These are phyloP conservation scores for Filobasidium wieringae DNA, from an alignment of 768 basidiomycete species.

Conservation along the genomic window DNA sequence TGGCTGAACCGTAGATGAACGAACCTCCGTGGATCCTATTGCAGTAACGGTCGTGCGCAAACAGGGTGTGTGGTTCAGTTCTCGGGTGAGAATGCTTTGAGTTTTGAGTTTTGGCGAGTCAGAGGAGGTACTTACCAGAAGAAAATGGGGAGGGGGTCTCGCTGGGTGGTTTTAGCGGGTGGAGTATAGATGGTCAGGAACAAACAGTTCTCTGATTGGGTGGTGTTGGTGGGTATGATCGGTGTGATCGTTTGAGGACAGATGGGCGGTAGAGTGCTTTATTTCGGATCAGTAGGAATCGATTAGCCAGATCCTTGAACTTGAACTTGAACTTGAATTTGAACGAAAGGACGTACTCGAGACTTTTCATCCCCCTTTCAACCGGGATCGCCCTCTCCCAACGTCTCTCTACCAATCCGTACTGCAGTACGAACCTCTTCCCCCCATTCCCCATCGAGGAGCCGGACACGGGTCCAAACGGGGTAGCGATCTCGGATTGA, in stretches of 20 bases:
- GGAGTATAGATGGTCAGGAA: slow-evolving; percentile 67
- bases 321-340: background rate
- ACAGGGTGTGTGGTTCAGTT: background rate
- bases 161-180: slow-evolving; percentile 40
- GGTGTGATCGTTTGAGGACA: background rate
- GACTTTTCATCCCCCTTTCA: background rate
- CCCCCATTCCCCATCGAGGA: background rate
- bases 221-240: slow-evolving; percentile 7
- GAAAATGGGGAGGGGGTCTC: slow-evolving; percentile 26
- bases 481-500: background rate
- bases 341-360: background rate
- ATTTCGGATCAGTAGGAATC: background rate
- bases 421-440: background rate
- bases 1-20: slow-evolving; percentile 58
- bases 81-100: background rate
- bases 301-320: background rate
- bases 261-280: background rate
- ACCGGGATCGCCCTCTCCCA: background rate
- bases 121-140: slow-evolving; percentile 26
- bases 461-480: background rate
- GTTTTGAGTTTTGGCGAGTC: background rate
- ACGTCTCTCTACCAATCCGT: background rate
- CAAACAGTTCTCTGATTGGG: slow-evolving; percentile 65
- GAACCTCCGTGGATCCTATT: slow-evolving; percentile 78
- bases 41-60: background rate